Evolutionary conservation across 148 eudicot genomes (phyloP), one percentile per base, ranked within the genome.

Genomic region (Chenopodium formosanum): DNA sequence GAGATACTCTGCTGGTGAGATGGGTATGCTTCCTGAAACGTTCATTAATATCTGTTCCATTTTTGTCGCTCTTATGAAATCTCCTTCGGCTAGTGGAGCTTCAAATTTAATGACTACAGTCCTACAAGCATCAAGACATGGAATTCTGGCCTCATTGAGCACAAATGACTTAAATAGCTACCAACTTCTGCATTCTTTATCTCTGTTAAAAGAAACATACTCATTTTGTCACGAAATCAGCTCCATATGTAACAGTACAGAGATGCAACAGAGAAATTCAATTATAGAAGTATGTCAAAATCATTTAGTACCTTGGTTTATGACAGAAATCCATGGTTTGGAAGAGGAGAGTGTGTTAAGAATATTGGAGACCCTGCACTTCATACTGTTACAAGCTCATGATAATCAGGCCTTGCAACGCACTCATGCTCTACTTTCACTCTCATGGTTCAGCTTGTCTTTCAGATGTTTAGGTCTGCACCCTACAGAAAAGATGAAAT

Each of bases 391-490:
- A 80, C 90, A 85, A 77, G 86, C 89, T 84, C 85, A 84, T 40
- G 86, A 90, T 80, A 74, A 52, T 65, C 87, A 82, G 60, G 81
- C 77, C 67, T 79, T 81, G 80, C 89, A 87, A 83, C 91, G 92
- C 74, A 87, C 89, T 40, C 82, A 85, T 32, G 75, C 78, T 79
- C 78, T 96, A 81, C 89, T 94, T 66, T 88, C 95, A 66, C 86
- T 88, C 63, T 91, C 95, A 47, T 96, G 99, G 98, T 92, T 91
- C 88, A 88, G 93, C 84, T 82, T 89, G 82, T 86, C 89, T 79
- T 96, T 91, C 83, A 91, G 89, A 81, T 94, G 98, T 81, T 90
- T 96, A 81, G 98, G 99, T 79, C 79, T 94, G 79, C 89, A 92
- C 83, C 91, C 98, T 46, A 82, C 94, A 20, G 97, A 92, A 64